Percentiles rank a stretch among this genome's conserved stretches.
phyloP scores from a whole-genome alignment of 768 basidiomycete species.

The Kwoniella europaea region DNA sequence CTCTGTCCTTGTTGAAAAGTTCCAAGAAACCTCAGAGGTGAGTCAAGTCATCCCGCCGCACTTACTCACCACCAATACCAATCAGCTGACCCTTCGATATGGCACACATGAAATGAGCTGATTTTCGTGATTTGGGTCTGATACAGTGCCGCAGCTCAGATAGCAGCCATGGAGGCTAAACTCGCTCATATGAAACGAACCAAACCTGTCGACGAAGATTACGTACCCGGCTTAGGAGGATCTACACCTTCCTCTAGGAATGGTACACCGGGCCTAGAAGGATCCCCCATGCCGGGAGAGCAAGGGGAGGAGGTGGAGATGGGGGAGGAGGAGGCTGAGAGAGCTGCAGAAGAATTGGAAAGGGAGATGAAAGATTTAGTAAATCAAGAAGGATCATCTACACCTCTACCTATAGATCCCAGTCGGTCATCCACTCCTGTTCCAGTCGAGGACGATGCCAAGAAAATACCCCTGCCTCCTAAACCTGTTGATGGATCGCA shows the following conservation, averaged over 20 bases:
- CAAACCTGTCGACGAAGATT: conserved; percentile 48
- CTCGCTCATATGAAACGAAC: conserved; percentile 72
- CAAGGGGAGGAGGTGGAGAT: conserved; percentile 3
- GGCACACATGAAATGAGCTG: background rate
- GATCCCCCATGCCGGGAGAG: conserved; percentile 13
- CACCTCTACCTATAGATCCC: background rate
- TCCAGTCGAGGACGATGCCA: background rate
- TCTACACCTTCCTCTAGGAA: conserved; percentile 7
- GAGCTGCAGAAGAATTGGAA: conserved; percentile 45
- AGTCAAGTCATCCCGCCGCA: conserved; percentile 45
- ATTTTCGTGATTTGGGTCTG: background rate
- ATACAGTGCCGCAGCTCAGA: conserved; percentile 81
- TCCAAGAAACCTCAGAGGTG: conserved; percentile 64
- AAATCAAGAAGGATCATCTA: background rate
- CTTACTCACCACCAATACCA: background rate
- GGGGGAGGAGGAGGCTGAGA: conserved; percentile 31
- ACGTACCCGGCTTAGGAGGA: conserved; percentile 34
- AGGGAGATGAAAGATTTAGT: conserved; percentile 29
- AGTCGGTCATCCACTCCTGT: background rate
- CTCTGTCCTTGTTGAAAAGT: conserved; percentile 84
- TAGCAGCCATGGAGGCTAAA: conserved; percentile 95
- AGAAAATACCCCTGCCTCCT: background rate
- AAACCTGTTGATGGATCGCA: background rate
- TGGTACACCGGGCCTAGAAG: conserved; percentile 11
- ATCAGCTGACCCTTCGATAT: no score